Percentiles rank a stretch among this genome's conserved stretches.
phyloP scores from a whole-genome alignment of 306 rosid species.

The Medicago lupulina region DNA sequence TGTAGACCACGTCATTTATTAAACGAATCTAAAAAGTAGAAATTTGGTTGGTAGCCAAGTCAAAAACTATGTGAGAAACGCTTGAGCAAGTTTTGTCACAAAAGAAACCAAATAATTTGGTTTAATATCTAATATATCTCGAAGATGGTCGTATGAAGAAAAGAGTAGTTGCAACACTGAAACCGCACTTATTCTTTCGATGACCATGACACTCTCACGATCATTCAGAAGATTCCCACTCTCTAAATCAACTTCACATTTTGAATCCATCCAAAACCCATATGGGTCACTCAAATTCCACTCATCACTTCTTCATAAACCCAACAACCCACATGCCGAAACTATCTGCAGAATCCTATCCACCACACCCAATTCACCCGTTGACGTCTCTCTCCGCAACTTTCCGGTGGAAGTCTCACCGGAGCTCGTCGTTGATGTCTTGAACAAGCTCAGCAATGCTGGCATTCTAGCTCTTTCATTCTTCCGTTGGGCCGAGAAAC shows the following conservation, averaged over 20 bases:
- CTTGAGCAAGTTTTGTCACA: no score
- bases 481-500: slow-evolving; percentile 87
- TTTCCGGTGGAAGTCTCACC: slow-evolving; percentile 50
- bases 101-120: no score
- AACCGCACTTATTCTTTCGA: background rate
- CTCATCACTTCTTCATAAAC: slow-evolving; percentile 28
- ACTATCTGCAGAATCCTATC: slow-evolving; percentile 59
- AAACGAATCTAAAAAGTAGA: no score
- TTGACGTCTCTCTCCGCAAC: slow-evolving; percentile 49
- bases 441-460: slow-evolving; percentile 78
- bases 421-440: slow-evolving; percentile 59
- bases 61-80: no score
- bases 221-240: slow-evolving; percentile 41
- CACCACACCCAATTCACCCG: slow-evolving; percentile 39
- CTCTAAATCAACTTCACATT: slow-evolving; percentile 29
- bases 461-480: slow-evolving; percentile 77
- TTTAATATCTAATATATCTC: no score
- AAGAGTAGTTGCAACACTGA: no score
- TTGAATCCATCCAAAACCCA: slow-evolving; percentile 15
- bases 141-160: no score
- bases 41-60: no score
- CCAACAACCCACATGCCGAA: slow-evolving; percentile 45
- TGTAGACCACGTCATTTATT: no score
- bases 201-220: slow-evolving; percentile 46
- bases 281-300: slow-evolving; percentile 13